phyloP scores from a whole-genome alignment of 2,329 filamentous ascomycete species.

The Dothiorella sarmentorum region DNA sequence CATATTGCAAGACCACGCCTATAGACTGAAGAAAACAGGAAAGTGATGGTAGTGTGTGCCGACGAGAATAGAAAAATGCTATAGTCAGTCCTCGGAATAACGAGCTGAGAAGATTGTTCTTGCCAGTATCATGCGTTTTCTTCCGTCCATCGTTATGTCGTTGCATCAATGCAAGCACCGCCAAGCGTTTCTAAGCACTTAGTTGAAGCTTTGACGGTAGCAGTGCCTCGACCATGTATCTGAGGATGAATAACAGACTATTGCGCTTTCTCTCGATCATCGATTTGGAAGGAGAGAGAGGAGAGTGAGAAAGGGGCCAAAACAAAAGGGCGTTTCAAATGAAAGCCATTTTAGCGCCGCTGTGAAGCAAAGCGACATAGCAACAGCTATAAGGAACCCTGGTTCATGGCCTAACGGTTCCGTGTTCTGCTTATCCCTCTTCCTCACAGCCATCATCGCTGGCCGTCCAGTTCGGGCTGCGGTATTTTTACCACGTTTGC shows the following conservation, averaged over 20 bases:
- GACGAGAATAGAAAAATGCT: not conserved
- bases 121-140: not conserved
- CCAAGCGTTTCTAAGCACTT: not conserved
- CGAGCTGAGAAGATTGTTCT: not conserved
- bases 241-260: no score
- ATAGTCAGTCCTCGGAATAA: not conserved
- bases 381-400: no score
- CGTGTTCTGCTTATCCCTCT: no score
- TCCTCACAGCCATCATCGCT: no score
- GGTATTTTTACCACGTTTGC: not conserved
- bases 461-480: not conserved
- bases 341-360: no score
- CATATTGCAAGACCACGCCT: no score
- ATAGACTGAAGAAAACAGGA: not conserved
- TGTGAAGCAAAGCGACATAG: no score
- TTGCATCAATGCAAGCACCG: not conserved
- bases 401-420: no score
- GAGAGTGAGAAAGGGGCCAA: no score
- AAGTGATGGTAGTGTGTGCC: not conserved
- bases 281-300: no score
- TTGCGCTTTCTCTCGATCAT: no score
- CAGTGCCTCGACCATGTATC: not conserved
- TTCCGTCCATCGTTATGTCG: not conserved
- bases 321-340: no score
- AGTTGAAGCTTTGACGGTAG: not conserved